Evolutionary conservation across 371 early-diverging fungal genomes (phyloP), one percentile per base, ranked within the genome.

Genomic region (Mortierella sp.): DNA sequence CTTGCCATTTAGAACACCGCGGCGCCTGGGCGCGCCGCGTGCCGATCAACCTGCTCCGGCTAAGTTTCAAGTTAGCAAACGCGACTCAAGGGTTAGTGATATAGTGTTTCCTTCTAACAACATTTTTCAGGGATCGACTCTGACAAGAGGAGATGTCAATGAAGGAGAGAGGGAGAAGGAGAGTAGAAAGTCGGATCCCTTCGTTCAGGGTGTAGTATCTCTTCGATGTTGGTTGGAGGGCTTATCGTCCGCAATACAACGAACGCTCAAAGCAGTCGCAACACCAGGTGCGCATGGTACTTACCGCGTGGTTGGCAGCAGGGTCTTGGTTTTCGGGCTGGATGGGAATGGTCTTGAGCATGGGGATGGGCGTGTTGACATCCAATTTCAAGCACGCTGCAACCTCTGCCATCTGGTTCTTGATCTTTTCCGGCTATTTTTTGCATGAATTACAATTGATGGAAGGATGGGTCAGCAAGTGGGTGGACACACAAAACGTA

Each of bases 401-500:
- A 24, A 85, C 85, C 72, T 85, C 85, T 51, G 74, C 74, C 85
- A 85, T 85, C 73, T 85, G 85, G 76, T 81, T 81, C 79, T 82
- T 85, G 76, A 85, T 85, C 60, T 81, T 85, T 29, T 85, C 82
- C 8, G 85, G 76, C 85, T 85, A 71, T 54, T 48, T 12, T 60
- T 68, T 68, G 43, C 68, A 68, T 68, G 68, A 38, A 41, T 68
- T 41, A 41, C 43, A 63, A 21, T 16, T 4, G 56, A 21, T 29
- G 54, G 35, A 21, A 74, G 27, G 32, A 73, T 51, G 27, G 35
- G 43, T 68, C 38, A 68, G 68, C 38, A 32, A 58, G 7, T 18
- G 38, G 68, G 24, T 10, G 35, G 63, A 63, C 2, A 60, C 32
- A 35, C 16, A 32, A 29, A 58, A n/a, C 38, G 63, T 35, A 35